These are phyloP conservation scores for Torulaspora microellipsoides DNA, from an alignment of 805 yeast genomes.

Conservation along the genomic window DNA sequence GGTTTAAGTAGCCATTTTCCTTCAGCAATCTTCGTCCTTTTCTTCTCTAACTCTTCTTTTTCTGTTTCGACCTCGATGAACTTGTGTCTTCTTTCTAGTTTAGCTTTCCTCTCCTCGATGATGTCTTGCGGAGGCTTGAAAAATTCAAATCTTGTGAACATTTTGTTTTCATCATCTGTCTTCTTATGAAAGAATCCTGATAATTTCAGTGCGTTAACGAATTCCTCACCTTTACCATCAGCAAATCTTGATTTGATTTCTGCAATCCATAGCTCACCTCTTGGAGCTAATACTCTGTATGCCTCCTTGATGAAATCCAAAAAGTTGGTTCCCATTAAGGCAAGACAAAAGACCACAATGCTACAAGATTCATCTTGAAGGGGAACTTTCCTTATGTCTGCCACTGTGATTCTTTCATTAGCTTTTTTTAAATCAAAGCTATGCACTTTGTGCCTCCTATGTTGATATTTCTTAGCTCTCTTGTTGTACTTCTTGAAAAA, in stretches of 20 bases:
- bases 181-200: conserved; percentile 83
- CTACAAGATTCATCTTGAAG: conserved; percentile 72
- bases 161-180: conserved; percentile 82
- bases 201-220: conserved; percentile 69
- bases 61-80: conserved; percentile 69
- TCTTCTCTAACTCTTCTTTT: conserved; percentile 53
- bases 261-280: conserved; percentile 96
- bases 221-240: conserved; percentile 73
- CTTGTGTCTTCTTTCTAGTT: conserved; percentile 55
- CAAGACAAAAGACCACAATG: conserved; percentile 87
- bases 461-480: conserved; percentile 35
- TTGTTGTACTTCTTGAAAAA: conserved; percentile 39
- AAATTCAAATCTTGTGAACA: conserved; percentile 94
- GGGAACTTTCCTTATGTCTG: conserved; percentile 91
- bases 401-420: conserved; percentile 92
- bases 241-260: conserved; percentile 90
- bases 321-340: conserved; percentile 96
- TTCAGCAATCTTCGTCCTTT: conserved; percentile 55
- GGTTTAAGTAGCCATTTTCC: conserved; percentile 92
- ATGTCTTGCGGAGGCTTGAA: conserved; percentile 77
- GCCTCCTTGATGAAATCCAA: conserved; percentile 90
- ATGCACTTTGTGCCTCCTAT: conserved; percentile 60
- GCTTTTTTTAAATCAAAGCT: conserved; percentile 87
- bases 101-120: conserved; percentile 55
- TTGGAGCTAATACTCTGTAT: conserved; percentile 74